A percentile compares a stretch with the other conserved stretches of the same genome.
Conservation (phyloP, 495 filamentous ascomycete species). For the Tuber borchii region DNA sequence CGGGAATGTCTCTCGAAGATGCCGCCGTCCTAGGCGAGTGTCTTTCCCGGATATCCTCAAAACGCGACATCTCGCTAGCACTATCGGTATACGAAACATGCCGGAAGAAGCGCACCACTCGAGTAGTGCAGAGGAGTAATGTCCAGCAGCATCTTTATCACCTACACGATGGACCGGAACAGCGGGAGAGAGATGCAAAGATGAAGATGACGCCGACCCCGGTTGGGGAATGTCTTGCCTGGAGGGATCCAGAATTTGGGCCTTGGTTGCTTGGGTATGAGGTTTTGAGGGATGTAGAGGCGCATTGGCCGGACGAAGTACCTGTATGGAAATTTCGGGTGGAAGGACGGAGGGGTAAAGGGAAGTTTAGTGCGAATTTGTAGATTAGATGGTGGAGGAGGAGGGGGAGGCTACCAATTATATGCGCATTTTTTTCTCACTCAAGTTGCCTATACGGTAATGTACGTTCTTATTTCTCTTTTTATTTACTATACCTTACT, state of each 20-base stretch:
- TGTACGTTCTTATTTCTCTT: too few species aligned
- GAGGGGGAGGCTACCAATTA: too few species aligned
- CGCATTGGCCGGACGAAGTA: background rate
- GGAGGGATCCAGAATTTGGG: constrained; percentile 50
- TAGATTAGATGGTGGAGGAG: too few species aligned
- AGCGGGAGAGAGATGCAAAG: too few species aligned
- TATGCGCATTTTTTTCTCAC: too few species aligned
- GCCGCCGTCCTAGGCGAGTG: constrained; percentile 50
- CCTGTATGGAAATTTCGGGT: background rate
- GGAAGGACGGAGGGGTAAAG: too few species aligned
- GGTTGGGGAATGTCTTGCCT: constrained; percentile 47
- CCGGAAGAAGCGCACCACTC: constrained; percentile 49
- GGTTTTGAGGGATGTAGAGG: constrained; percentile 45
- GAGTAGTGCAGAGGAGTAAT: constrained; percentile 51
- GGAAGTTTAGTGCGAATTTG: too few species aligned
- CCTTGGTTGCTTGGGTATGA: constrained; percentile 50
- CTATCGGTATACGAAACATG: constrained; percentile 47
- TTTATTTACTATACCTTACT: background rate
- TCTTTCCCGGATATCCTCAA: constrained; percentile 45
- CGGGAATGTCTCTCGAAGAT: constrained; percentile 53
- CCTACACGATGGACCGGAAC: constrained; percentile 24
- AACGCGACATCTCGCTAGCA: constrained; percentile 34
- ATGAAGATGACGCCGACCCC: constrained; percentile 31
- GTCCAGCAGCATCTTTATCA: constrained; percentile 51
- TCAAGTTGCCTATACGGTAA: too few species aligned